Conservation (phyloP, 2,329 filamentous ascomycete genomes). For the Calcarisporium arbuscula region DNA sequence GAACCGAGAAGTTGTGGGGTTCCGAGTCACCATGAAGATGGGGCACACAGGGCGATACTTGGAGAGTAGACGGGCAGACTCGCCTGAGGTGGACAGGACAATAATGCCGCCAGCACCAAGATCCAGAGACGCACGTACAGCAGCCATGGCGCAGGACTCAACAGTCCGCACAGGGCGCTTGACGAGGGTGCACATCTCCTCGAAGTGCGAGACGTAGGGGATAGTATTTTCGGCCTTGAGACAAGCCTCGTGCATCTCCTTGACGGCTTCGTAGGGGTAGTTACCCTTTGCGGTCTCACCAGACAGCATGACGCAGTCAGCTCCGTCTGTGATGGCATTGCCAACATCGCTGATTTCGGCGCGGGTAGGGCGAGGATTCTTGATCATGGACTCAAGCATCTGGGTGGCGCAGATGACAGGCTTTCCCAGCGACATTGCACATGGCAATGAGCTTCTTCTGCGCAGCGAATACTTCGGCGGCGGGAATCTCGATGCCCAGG, state of each 20-base stretch:
- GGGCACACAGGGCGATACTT: conserved; percentile 99
- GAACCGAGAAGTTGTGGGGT: conserved; percentile 75
- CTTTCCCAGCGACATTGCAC: conserved; percentile 99
- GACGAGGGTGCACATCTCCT: conserved; percentile 82
- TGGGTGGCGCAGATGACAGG: conserved; percentile 98
- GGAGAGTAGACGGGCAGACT: conserved; percentile 88
- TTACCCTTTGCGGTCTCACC: conserved; percentile 97
- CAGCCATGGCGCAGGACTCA: conserved; percentile 95
- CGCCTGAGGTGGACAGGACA: conserved; percentile 90
- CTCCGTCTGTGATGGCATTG: conserved; percentile 94
- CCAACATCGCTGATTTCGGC: conserved; percentile 98
- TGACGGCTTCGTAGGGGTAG: conserved; percentile 88
- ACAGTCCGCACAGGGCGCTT: conserved; percentile 79
- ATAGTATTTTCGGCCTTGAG: conserved; percentile 95
- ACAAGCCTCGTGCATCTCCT: conserved; percentile 98
- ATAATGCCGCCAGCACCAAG: conserved; percentile 95
- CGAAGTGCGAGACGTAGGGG: conserved; percentile 92
- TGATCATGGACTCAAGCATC: conserved; percentile 99
- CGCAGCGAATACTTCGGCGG: conserved; percentile 95
- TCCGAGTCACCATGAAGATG: conserved; percentile 98
- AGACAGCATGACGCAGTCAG: conserved; percentile 99
- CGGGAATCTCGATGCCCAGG: conserved; percentile 91
- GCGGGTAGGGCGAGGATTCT: conserved; percentile 96
- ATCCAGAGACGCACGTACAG: conserved; percentile 90
- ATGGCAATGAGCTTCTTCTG: conserved; percentile 99